These are phyloP conservation scores for Pseudozyma hubeiensis DNA, from an alignment of 1,284 basidiomycete genomes.

Conservation along the genomic window DNA sequence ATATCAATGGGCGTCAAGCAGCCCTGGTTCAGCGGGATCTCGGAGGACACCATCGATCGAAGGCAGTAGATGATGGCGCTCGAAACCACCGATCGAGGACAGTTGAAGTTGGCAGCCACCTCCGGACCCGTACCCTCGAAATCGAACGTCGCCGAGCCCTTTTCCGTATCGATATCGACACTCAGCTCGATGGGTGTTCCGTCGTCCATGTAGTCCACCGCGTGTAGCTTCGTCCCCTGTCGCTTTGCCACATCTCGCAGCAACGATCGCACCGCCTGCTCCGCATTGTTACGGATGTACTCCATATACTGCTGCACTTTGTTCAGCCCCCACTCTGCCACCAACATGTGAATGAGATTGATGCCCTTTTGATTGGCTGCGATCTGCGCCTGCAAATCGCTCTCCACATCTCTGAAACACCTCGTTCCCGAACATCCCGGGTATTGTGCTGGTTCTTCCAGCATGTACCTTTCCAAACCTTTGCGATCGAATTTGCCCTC, in stretches of 20 bases:
- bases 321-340: conserved; percentile 84
- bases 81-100: conserved; percentile 79
- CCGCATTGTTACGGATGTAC: conserved; percentile 86
- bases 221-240: conserved; percentile 75
- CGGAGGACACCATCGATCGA: conserved; percentile 88
- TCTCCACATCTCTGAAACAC: conserved; percentile 83
- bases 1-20: conserved; percentile 80
- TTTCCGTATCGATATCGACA: conserved; percentile 81
- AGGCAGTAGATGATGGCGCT: conserved; percentile 94
- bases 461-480: conserved; percentile 81
- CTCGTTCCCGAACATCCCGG: conserved; percentile 69
- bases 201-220: conserved; percentile 73
- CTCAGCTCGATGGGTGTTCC: conserved; percentile 77
- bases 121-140: conserved; percentile 86
- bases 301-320: conserved; percentile 77
- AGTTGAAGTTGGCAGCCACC: conserved; percentile 88
- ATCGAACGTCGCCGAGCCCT: conserved; percentile 87
- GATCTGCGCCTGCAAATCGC: conserved; percentile 94
- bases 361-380: conserved; percentile 94
- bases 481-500: conserved; percentile 83
- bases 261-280: conserved; percentile 85
- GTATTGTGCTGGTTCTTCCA: conserved; percentile 86
- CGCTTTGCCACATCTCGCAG: conserved; percentile 81
- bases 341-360: conserved; percentile 73
- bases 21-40: conserved; percentile 93